Percentiles rank a stretch among this genome's conserved stretches.
These are phyloP conservation scores for Mortierella sp. DNA, from an alignment of 371 early-diverging fungal genomes.

Conservation along the genomic window DNA sequence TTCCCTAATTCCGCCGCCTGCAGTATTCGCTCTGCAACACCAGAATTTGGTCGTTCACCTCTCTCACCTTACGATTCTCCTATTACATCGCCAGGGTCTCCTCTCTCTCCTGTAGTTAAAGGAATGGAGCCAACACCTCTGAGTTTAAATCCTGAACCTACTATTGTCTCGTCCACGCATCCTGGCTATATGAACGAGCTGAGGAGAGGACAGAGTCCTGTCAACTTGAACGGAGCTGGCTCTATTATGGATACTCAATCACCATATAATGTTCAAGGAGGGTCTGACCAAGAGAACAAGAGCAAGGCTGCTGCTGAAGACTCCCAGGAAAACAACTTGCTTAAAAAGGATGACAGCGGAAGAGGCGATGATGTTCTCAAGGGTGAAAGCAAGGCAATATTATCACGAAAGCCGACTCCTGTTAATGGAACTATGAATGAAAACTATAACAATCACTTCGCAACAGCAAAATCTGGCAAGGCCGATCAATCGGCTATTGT, in stretches of 20 bases:
- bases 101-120: conserved; percentile 21
- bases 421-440: conserved; percentile 21
- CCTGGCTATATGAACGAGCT: conserved; percentile 11
- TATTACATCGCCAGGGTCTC: conserved; percentile 34
- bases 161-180: conserved; percentile 1
- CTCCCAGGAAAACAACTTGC: background rate
- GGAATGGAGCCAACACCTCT: conserved; percentile 29
- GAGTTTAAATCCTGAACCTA: conserved; percentile 20
- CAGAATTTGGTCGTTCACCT: conserved; percentile 41
- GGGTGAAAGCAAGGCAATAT: conserved; percentile 11
- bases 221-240: background rate
- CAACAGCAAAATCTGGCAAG: background rate
- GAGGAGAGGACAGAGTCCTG: conserved; percentile 13
- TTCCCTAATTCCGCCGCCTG: conserved; percentile 42
- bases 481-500: background rate
- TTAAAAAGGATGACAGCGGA: conserved; percentile 23
- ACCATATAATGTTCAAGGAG: conserved; percentile 11
- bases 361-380: conserved; percentile 11
- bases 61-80: conserved; percentile 32
- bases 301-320: background rate
- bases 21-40: conserved; percentile 46
- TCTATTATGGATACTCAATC: background rate
- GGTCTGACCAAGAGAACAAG: conserved; percentile 5
- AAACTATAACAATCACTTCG: background rate
- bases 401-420: conserved; percentile 14